A percentile compares a stretch with the other conserved stretches of the same genome.
phyloP scores from a whole-genome alignment of 169 alveolate genomes.

The Plasmodium vinckei region DNA sequence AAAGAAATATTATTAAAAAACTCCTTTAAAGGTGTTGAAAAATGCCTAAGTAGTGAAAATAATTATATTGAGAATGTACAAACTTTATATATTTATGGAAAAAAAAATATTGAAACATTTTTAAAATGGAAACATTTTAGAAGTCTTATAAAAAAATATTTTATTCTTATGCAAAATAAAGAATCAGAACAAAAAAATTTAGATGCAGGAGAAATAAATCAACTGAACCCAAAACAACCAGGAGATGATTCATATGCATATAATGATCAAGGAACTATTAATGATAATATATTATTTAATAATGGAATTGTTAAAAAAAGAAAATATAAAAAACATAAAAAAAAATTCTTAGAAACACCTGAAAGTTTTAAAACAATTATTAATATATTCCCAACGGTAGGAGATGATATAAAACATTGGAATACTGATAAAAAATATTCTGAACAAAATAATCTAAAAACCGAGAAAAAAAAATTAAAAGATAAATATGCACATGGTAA shows the following conservation, averaged over 20 bases:
- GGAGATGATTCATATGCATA: neutral
- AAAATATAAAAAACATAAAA: conserved; percentile 19
- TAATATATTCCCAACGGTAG: conserved; percentile 49
- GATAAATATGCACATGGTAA: neutral
- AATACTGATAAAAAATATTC: neutral
- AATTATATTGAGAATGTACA: conserved; percentile 29
- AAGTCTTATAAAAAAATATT: conserved; percentile 38
- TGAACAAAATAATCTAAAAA: conserved; percentile 17
- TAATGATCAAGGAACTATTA: neutral
- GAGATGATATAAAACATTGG: conserved; percentile 60
- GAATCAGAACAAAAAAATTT: neutral
- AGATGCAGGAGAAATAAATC: neutral
- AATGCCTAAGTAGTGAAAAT: conserved; percentile 9
- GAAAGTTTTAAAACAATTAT: conserved; percentile 24
- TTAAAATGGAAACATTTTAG: conserved; percentile 60
- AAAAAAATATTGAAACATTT: conserved; percentile 58
- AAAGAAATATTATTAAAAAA: conserved; percentile 17
- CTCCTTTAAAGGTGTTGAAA: conserved; percentile 23
- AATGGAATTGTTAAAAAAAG: conserved; percentile 17
- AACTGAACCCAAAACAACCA: neutral
- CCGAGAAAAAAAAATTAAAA: conserved; percentile 23
- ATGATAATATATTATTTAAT: neutral
- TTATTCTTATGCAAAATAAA: conserved; percentile 25
- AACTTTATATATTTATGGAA: conserved; percentile 68
- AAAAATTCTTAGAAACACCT: neutral